Percentiles rank a stretch among this genome's conserved stretches.
phyloP scores from a whole-genome alignment of 2,329 filamentous ascomycete genomes.

The Pleomassaria siparia region DNA sequence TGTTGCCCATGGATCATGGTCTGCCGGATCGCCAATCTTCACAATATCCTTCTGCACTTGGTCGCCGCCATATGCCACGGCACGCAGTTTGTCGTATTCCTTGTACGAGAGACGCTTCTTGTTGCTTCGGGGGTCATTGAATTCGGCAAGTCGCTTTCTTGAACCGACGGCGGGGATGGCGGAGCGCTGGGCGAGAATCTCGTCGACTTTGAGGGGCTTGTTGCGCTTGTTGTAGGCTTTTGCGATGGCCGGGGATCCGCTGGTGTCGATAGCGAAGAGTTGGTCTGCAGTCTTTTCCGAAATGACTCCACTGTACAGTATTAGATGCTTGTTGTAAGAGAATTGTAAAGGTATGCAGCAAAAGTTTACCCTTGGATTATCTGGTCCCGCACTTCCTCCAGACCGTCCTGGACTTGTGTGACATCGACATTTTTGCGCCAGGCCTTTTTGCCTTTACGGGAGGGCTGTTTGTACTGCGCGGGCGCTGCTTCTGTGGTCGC shows the following conservation, averaged over 20 bases:
- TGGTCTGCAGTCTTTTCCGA: constrained; percentile 79
- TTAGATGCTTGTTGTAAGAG: constrained; percentile 13
- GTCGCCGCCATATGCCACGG: constrained; percentile 72
- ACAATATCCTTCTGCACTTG: constrained; percentile 52
- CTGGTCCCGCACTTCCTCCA: constrained; percentile 83
- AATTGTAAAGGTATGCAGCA: background rate
- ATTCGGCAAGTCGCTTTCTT: constrained; percentile 76
- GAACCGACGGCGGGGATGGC: constrained; percentile 75
- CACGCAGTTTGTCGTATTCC: constrained; percentile 76
- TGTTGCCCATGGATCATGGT: constrained; percentile 78
- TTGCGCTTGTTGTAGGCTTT: constrained; percentile 66
- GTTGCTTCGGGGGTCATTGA: constrained; percentile 69
- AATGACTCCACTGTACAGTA: constrained; percentile 69
- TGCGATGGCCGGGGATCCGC: constrained; percentile 67
- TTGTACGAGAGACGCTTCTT: constrained; percentile 81
- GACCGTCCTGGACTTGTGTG: constrained; percentile 77
- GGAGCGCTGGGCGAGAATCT: constrained; percentile 85
- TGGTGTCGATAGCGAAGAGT: constrained; percentile 81
- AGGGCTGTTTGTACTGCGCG: constrained; percentile 82
- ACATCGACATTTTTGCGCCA: constrained; percentile 99
- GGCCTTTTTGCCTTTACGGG: constrained; percentile 95
- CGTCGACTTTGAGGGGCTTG: constrained; percentile 84
- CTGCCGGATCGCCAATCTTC: constrained; percentile 58
- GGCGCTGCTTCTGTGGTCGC: constrained; percentile 60
- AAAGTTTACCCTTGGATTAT: constrained; percentile 78